Evolutionary conservation across 352 stramenopile species (phyloP).

Genomic region (Phytopythium litorale): DNA sequence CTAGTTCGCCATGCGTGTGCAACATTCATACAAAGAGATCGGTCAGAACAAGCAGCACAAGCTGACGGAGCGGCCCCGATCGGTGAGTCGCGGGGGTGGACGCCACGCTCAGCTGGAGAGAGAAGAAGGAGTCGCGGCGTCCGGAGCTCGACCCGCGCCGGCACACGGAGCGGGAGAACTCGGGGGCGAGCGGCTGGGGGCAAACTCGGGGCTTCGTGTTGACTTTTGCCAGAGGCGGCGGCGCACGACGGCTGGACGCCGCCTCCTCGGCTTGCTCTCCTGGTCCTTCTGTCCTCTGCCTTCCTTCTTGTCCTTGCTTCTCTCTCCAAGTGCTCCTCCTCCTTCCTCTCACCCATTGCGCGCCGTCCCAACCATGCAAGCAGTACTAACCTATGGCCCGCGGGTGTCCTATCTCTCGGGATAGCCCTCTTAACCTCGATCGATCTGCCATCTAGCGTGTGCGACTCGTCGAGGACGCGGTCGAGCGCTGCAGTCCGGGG

Average conservation of each 20-base stretch:
- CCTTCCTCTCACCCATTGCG: constrained; percentile 14
- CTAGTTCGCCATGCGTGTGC: neutral
- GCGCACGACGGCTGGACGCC: neutral
- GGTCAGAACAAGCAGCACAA: neutral
- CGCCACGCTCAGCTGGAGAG: constrained; percentile 31
- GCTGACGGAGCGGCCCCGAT: neutral
- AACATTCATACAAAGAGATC: neutral
- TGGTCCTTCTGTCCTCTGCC: constrained; percentile 5
- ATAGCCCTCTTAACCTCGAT: constrained; percentile 93
- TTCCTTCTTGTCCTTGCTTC: constrained; percentile 7
- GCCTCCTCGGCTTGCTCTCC: constrained; percentile 2
- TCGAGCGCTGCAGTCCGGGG: constrained; percentile 55
- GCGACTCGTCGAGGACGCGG: constrained; percentile 77
- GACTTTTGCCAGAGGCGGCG: constrained; percentile 13
- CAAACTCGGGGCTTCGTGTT: constrained; percentile 21
- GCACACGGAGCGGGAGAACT: too few species aligned
- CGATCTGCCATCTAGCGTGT: constrained; percentile 87
- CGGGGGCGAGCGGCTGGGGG: constrained; percentile 15
- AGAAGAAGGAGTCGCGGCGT: constrained; percentile 21
- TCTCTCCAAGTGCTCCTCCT: constrained; percentile 19
- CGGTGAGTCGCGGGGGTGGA: constrained; percentile 13
- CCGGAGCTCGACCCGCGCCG: constrained; percentile 13
- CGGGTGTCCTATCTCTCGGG: constrained; percentile 74
- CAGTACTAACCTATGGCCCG: constrained; percentile 71
- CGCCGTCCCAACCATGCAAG: neutral